Conservation (phyloP, 768 basidiomycete genomes). For the Lactarius tabidus region DNA sequence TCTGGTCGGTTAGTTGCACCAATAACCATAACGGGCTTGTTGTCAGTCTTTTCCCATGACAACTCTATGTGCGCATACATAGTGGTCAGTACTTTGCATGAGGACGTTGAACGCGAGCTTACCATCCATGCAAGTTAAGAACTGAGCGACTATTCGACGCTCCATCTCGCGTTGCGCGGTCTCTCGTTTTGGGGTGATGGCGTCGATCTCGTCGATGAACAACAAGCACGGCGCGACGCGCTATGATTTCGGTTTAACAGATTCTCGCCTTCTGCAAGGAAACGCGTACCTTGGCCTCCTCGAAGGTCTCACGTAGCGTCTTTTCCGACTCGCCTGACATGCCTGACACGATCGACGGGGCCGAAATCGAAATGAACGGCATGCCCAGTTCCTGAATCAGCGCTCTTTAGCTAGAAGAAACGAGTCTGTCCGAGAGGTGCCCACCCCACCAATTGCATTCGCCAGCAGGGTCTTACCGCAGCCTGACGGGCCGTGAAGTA, state of each 20-base stretch:
- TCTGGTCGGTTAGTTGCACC: constrained; percentile 97
- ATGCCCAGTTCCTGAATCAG: constrained; percentile 74
- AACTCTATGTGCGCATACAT: constrained; percentile 52
- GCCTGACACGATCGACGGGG: constrained; percentile 92
- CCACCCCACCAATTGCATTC: constrained; percentile 90
- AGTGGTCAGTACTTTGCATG: background rate
- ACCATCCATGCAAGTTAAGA: constrained; percentile 99
- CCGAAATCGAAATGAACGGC: constrained; percentile 92
- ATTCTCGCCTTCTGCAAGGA: background rate
- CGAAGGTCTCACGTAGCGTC: constrained; percentile 92
- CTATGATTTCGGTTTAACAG: constrained; percentile 36
- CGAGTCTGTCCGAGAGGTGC: constrained; percentile 29
- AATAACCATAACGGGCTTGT: constrained; percentile 90
- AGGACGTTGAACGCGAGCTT: constrained; percentile 27
- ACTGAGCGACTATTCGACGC: constrained; percentile 92
- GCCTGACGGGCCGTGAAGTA: constrained; percentile 93
- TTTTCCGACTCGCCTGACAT: constrained; percentile 99
- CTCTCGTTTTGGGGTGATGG: constrained; percentile 96
- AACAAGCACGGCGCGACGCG: constrained; percentile 87
- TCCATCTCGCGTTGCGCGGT: constrained; percentile 99
- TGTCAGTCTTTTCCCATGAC: constrained; percentile 92
- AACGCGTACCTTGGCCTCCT: constrained; percentile 81
- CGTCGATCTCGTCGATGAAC: constrained; percentile 98
- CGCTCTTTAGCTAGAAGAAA: background rate
- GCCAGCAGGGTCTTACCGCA: constrained; percentile 96